These are phyloP conservation scores for Ascochyta rabiei DNA, from an alignment of 2,329 filamentous ascomycete species.

Conservation along the genomic window DNA sequence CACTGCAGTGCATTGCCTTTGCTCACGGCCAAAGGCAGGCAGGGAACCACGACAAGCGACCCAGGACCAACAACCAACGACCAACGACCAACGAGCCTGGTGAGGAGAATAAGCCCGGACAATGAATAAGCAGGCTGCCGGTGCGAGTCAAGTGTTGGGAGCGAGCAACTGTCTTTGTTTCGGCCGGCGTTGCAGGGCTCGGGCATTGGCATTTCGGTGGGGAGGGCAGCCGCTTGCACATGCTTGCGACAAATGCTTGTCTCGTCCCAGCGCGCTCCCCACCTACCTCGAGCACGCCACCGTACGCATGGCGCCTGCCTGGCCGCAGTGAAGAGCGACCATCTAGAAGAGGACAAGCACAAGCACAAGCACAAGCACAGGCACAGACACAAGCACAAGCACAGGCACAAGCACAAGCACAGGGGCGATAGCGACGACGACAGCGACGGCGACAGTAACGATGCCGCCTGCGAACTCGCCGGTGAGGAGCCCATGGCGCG, in stretches of 20 bases:
- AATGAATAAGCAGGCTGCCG: too few relatives aligned
- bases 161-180: slow-evolving; percentile 1
- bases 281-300: not conserved
- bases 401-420: too few relatives aligned
- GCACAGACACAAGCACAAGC: too few relatives aligned
- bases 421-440: too few relatives aligned
- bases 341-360: too few relatives aligned
- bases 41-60: too few relatives aligned
- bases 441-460: not conserved
- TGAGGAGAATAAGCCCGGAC: too few relatives aligned
- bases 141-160: not conserved
- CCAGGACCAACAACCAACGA: too few relatives aligned
- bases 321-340: not conserved
- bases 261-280: not conserved
- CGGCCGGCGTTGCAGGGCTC: slow-evolving; percentile 4
- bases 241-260: not conserved
- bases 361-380: too few relatives aligned
- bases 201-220: not conserved
- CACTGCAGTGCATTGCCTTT: too few relatives aligned
- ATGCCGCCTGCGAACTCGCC: slow-evolving; percentile 48
- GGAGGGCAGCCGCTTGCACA: not conserved
- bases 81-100: too few relatives aligned
- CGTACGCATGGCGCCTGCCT: not conserved
- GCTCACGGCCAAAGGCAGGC: not conserved
- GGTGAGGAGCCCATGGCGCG: slow-evolving; percentile 20